A percentile compares a stretch with the other conserved stretches of the same genome.
Evolutionary conservation across 2,329 filamentous ascomycete genomes (phyloP).

Genomic region (Calonectria hawksworthii): DNA sequence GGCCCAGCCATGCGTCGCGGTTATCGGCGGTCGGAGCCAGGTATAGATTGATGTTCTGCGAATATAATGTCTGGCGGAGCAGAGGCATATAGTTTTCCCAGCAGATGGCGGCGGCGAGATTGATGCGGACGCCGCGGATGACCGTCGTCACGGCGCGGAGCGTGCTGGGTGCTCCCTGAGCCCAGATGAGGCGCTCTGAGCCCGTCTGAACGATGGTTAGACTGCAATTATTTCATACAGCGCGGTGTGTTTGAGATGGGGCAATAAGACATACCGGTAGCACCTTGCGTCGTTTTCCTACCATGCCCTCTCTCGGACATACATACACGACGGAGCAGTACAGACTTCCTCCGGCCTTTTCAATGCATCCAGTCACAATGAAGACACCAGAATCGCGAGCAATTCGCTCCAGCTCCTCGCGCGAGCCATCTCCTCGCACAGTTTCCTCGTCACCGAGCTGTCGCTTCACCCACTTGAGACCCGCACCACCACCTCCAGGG

Average conservation of each 20-base stretch:
- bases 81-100: conserved; percentile 99
- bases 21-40: conserved; percentile 91
- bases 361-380: conserved; percentile 83
- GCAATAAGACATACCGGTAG: conserved; percentile 76
- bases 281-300: conserved; percentile 92
- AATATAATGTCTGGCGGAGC: conserved; percentile 85
- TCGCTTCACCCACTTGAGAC: conserved; percentile 78
- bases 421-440: conserved; percentile 71
- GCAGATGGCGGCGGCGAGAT: conserved; percentile 89
- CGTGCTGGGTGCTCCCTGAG: conserved; percentile 84
- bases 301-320: conserved; percentile 77
- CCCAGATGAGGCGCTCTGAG: conserved; percentile 88
- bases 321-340: conserved; percentile 90
- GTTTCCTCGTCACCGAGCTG: conserved; percentile 58
- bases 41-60: conserved; percentile 92
- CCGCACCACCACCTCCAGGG: conserved; percentile 72
- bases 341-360: conserved; percentile 83
- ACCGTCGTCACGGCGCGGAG: conserved; percentile 83
- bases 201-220: conserved; percentile 68
- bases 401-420: conserved; percentile 83
- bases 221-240: background rate
- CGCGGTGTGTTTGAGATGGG: background rate
- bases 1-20: conserved; percentile 83
- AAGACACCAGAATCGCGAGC: conserved; percentile 86
- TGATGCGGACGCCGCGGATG: conserved; percentile 84